Evolutionary conservation across 345 rosid species (phyloP).

Genomic region (Psidium guajava): DNA sequence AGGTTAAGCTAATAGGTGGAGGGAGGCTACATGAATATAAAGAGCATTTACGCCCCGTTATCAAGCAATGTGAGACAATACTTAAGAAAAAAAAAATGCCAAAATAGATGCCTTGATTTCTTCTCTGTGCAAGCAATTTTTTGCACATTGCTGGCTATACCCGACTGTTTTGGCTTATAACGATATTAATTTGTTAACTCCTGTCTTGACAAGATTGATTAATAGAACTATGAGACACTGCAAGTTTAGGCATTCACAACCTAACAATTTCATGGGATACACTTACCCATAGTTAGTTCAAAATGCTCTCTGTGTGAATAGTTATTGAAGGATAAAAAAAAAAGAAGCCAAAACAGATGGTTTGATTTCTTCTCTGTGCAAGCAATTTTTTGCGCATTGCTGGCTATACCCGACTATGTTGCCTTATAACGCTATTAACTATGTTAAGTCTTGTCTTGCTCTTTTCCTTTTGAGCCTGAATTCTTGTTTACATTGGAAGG

Average conservation of each 20-base stretch:
- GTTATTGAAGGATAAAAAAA: not conserved
- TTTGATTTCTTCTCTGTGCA: not conserved
- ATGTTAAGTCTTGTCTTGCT: not conserved
- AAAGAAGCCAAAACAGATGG: not conserved
- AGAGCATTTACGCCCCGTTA: too few relatives aligned
- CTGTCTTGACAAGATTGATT: not conserved
- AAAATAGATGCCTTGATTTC: not conserved
- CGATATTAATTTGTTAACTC: not conserved
- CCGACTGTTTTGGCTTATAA: not conserved
- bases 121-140: not conserved
- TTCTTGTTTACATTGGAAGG: not conserved
- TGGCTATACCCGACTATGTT: not conserved
- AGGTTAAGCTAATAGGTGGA: too few relatives aligned
- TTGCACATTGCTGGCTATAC: not conserved
- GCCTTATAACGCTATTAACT: not conserved
- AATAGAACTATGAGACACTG: too few relatives aligned
- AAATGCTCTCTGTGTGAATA: not conserved
- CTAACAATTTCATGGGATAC: not conserved
- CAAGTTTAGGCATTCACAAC: not conserved
- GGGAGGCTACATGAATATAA: too few relatives aligned
- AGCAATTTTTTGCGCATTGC: not conserved
- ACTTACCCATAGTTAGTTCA: not conserved
- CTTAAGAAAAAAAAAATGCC: not conserved
- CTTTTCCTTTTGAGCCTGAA: not conserved
- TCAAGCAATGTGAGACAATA: too few relatives aligned